phyloP scores from a whole-genome alignment of 2,329 filamentous ascomycete genomes.

The Paecilomyces sp. region DNA sequence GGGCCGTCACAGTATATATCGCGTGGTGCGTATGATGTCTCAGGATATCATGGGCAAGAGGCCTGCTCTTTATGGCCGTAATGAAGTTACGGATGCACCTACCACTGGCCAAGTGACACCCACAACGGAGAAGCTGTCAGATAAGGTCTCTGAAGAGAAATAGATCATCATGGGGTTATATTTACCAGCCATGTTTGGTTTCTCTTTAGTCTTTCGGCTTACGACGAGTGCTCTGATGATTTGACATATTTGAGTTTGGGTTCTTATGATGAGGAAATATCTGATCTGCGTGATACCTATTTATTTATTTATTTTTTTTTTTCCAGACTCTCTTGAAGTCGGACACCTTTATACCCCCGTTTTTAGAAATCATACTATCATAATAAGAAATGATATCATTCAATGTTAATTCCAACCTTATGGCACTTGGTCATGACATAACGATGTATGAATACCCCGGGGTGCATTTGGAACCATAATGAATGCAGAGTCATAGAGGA shows the following conservation, averaged over 20 bases:
- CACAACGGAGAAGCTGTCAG: slow-evolving; percentile 34
- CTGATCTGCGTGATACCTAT: neutral
- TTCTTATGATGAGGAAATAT: neutral
- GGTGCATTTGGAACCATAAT: no score
- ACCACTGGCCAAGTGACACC: slow-evolving; percentile 43
- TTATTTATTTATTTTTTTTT: neutral
- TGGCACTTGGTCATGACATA: no score
- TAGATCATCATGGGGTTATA: neutral
- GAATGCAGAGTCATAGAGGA: no score
- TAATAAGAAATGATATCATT: no score
- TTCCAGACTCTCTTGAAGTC: neutral
- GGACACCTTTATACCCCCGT: neutral
- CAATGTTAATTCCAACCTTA: no score
- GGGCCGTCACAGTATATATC: slow-evolving; percentile 59
- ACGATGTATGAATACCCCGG: no score
- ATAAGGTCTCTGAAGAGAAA: slow-evolving; percentile 10
- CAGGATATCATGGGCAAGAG: slow-evolving; percentile 48
- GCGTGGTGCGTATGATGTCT: slow-evolving; percentile 56
- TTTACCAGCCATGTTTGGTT: neutral
- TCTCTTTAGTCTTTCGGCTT: neutral
- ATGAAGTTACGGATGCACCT: slow-evolving; percentile 32
- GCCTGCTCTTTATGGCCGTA: slow-evolving; percentile 21
- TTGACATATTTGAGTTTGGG: neutral
- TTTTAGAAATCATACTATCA: neutral
- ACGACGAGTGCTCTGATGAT: neutral